These are phyloP conservation scores for Quercus alba DNA, from an alignment of 306 rosid species.

Conservation along the genomic window DNA sequence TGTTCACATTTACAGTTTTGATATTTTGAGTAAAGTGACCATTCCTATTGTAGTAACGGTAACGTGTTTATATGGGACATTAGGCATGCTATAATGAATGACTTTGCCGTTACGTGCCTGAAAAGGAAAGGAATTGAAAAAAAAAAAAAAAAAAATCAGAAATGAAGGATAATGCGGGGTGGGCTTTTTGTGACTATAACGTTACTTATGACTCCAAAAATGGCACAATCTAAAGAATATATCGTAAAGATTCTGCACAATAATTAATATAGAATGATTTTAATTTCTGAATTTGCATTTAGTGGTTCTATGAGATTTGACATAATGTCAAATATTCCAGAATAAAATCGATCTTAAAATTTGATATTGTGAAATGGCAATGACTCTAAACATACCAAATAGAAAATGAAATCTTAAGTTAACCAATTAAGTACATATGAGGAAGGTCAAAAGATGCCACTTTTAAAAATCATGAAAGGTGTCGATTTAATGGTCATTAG, in stretches of 20 bases:
- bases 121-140: constrained; percentile 10
- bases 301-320: not conserved
- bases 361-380: not conserved
- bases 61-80: not conserved
- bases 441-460: too few relatives aligned
- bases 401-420: too few relatives aligned
- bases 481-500: too few relatives aligned
- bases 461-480: too few relatives aligned
- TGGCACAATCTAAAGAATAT: not conserved
- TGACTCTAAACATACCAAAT: too few relatives aligned
- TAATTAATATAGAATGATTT: not conserved
- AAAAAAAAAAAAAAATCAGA: not conserved
- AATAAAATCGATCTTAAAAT: not conserved
- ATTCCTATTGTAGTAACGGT: not conserved
- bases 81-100: constrained; percentile 6
- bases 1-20: not conserved
- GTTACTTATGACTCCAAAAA: not conserved
- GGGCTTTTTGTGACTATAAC: not conserved
- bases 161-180: not conserved
- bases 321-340: not conserved
- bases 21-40: not conserved
- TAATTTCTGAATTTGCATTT: not conserved
- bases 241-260: not conserved
- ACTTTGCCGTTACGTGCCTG: constrained; percentile 4
- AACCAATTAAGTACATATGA: too few relatives aligned